Evolutionary conservation across 345 rosid species (phyloP).

Genomic region (Mangifera indica): DNA sequence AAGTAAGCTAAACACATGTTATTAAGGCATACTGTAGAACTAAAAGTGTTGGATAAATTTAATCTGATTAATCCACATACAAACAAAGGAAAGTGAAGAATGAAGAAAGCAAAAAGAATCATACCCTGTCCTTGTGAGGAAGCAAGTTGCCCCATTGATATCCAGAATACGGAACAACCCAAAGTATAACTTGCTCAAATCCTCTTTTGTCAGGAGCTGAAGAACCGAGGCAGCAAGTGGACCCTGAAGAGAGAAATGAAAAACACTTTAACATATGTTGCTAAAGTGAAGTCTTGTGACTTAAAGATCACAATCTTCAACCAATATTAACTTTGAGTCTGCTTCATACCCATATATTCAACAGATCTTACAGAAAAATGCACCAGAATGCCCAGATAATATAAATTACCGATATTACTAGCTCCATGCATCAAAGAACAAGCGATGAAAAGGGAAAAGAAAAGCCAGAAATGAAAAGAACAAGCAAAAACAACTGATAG

Average conservation of each 20-base stretch:
- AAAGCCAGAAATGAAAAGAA: not conserved
- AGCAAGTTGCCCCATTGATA: constrained; percentile 80
- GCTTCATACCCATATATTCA: not conserved
- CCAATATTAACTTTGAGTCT: not conserved
- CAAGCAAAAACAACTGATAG: not conserved
- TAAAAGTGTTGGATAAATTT: not conserved
- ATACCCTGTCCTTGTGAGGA: constrained; percentile 95
- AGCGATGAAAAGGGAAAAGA: not conserved
- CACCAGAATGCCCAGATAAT: not conserved
- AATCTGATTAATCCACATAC: constrained; percentile 5
- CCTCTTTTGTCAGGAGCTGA: constrained; percentile 84
- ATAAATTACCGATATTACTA: not conserved
- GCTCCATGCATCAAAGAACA: no score
- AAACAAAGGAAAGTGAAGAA: not conserved
- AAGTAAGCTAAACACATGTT: not conserved
- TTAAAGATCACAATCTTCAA: constrained; percentile 5
- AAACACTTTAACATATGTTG: not conserved
- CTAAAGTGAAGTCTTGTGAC: not conserved
- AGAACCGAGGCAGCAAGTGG: constrained; percentile 93
- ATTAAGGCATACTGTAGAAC: not conserved
- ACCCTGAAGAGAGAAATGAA: constrained; percentile 49
- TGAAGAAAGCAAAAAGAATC: constrained; percentile 15
- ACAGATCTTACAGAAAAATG: not conserved
- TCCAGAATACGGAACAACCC: constrained; percentile 81
- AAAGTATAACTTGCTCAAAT: constrained; percentile 88